phyloP scores from a whole-genome alignment of 1,284 basidiomycete genomes.

The Vanrija humicola region DNA sequence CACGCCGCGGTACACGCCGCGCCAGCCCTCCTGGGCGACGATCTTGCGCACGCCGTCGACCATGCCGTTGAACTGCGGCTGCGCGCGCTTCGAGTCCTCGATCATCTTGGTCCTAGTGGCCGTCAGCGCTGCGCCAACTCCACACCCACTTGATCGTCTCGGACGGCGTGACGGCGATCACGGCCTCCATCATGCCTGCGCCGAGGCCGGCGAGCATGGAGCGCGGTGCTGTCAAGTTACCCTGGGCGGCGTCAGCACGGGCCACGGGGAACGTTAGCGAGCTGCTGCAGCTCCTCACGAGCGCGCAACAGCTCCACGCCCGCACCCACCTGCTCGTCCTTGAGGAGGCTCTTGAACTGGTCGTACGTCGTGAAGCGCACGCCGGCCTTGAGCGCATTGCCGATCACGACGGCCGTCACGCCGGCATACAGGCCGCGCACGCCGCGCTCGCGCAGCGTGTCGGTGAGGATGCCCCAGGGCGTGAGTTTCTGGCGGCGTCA shows the following conservation, averaged over 20 bases:
- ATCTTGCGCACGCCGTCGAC: constrained; percentile 80
- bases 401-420: constrained; percentile 79
- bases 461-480: constrained; percentile 64
- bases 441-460: constrained; percentile 69
- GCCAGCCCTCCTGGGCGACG: constrained; percentile 72
- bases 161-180: constrained; percentile 93
- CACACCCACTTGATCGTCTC: constrained; percentile 90
- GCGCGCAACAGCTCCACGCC: no score
- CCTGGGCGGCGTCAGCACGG: constrained; percentile 53
- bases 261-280: constrained; percentile 4
- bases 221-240: constrained; percentile 78
- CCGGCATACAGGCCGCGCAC: constrained; percentile 77
- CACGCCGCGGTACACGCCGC: constrained; percentile 82
- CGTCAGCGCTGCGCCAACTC: neutral
- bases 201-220: constrained; percentile 87
- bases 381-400: constrained; percentile 85
- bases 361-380: constrained; percentile 95
- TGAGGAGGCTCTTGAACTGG: constrained; percentile 79
- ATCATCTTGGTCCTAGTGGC: constrained; percentile 94
- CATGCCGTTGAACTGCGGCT: constrained; percentile 82
- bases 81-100: constrained; percentile 80
- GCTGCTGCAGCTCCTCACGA: no score
- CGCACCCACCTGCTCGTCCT: constrained; percentile 67
- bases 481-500: constrained; percentile 56
- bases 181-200: constrained; percentile 89